phyloP scores from a whole-genome alignment of 495 filamentous ascomycete genomes.

The Talaromyces nanjingensis region DNA sequence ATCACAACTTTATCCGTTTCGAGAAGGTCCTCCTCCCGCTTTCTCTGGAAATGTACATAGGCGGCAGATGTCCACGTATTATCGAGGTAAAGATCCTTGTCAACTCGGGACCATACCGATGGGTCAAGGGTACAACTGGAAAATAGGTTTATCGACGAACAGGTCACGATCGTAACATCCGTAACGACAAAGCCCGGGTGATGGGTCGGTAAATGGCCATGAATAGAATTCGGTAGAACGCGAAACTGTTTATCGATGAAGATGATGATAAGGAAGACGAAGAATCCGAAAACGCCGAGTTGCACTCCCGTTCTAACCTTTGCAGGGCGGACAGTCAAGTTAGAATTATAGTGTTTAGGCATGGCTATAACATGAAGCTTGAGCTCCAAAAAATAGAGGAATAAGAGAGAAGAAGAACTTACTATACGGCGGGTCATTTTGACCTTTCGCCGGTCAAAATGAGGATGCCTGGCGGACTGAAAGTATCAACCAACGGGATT shows the following conservation, averaged over 20 bases:
- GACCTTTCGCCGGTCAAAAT: not conserved
- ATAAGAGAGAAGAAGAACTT: constrained; percentile 12
- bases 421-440: constrained; percentile 44
- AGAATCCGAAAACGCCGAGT: constrained; percentile 56
- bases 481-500: not conserved
- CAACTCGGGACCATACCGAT: constrained; percentile 72
- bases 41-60: constrained; percentile 77
- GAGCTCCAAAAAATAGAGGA: constrained; percentile 5
- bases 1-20: constrained; percentile 72
- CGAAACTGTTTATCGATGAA: constrained; percentile 75
- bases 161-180: constrained; percentile 78
- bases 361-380: not conserved
- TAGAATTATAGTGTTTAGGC: not conserved
- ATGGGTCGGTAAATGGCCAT: constrained; percentile 75
- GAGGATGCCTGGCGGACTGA: not conserved
- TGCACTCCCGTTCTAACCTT: constrained; percentile 77
- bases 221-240: constrained; percentile 73
- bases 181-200: constrained; percentile 77
- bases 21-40: constrained; percentile 79
- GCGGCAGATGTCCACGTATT: constrained; percentile 67
- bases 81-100: constrained; percentile 86
- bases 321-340: not conserved
- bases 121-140: constrained; percentile 72
- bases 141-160: constrained; percentile 67
- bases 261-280: constrained; percentile 63